A percentile compares a stretch with the other conserved stretches of the same genome.
These are phyloP conservation scores for Pilasporangium apinafurcum DNA, from an alignment of 352 stramenopile species.

Conservation along the genomic window DNA sequence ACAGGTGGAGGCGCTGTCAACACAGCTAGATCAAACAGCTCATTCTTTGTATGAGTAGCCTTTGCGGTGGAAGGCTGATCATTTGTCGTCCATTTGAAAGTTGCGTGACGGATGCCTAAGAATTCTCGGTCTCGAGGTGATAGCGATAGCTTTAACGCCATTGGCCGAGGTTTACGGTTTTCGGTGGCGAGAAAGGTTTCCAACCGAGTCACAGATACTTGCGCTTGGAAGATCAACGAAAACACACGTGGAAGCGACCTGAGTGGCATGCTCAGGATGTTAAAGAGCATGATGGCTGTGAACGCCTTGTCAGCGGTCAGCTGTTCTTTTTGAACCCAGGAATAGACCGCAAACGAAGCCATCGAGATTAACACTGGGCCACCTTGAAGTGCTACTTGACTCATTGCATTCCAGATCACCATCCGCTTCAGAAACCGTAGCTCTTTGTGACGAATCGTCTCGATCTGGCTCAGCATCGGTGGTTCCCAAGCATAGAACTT, in stretches of 20 bases:
- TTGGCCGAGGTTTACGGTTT: constrained; percentile 10
- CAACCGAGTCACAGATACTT: constrained; percentile 52
- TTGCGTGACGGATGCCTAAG: constrained; percentile 36
- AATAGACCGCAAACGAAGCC: constrained; percentile 58
- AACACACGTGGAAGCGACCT: constrained; percentile 87
- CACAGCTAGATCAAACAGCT: no score
- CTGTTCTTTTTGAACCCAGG: constrained; percentile 29
- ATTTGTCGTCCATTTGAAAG: constrained; percentile 31
- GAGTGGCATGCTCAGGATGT: constrained; percentile 94
- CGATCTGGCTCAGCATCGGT: constrained; percentile 42
- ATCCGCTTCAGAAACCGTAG: constrained; percentile 37
- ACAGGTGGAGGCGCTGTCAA: no score
- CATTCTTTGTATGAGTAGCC: constrained; percentile 1
- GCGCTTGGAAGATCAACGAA: constrained; percentile 38
- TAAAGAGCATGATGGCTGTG: constrained; percentile 95
- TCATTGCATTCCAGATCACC: constrained; percentile 46
- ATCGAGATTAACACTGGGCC: constrained; percentile 53
- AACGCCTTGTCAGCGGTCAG: constrained; percentile 89
- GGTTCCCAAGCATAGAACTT: constrained; percentile 80
- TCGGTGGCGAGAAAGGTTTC: constrained; percentile 38
- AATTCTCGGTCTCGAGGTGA: constrained; percentile 10
- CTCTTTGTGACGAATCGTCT: constrained; percentile 36
- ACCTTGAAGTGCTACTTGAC: constrained; percentile 36
- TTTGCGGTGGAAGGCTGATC: constrained; percentile 5
- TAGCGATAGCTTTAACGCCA: background rate